These are phyloP conservation scores for Albugo candida DNA, from an alignment of 352 stramenopile genomes.

Conservation along the genomic window DNA sequence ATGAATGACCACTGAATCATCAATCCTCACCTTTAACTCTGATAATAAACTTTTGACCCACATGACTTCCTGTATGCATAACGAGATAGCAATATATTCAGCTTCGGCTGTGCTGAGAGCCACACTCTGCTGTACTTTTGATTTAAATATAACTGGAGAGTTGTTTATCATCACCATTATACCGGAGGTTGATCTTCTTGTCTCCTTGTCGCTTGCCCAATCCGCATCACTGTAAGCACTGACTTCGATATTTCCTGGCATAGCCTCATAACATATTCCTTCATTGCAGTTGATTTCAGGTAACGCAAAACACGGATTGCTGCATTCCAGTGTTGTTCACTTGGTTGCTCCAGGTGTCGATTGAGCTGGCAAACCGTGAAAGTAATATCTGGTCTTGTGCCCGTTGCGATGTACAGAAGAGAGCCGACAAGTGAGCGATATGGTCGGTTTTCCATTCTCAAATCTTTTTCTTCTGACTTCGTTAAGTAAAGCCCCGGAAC, in stretches of 20 bases:
- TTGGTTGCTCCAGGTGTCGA: background rate
- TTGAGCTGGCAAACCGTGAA: background rate
- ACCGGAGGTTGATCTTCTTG: conserved; percentile 6
- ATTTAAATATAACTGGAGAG: conserved; percentile 6
- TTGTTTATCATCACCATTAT: conserved; percentile 8
- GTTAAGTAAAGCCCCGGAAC: background rate
- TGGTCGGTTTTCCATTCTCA: too few species aligned
- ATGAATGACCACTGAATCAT: conserved; percentile 1
- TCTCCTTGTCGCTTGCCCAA: conserved; percentile 7
- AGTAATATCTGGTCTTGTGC: background rate
- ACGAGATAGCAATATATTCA: conserved; percentile 11
- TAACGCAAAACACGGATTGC: background rate
- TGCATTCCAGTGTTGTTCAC: background rate
- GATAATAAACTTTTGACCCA: conserved; percentile 5
- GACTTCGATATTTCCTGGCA: background rate
- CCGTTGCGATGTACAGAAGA: background rate
- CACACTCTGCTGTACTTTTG: conserved; percentile 10
- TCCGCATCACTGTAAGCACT: conserved; percentile 8
- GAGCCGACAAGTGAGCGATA: background rate
- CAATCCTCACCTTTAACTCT: conserved; percentile 2
- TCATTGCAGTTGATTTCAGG: background rate
- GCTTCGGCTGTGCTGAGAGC: conserved; percentile 8
- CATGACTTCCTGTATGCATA: conserved; percentile 7
- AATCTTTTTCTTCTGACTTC: background rate
- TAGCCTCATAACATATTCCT: conserved; percentile 4